Base-by-base conservation (phyloP, 768 basidiomycete genomes). In the Tylopilus felleus region DNA sequence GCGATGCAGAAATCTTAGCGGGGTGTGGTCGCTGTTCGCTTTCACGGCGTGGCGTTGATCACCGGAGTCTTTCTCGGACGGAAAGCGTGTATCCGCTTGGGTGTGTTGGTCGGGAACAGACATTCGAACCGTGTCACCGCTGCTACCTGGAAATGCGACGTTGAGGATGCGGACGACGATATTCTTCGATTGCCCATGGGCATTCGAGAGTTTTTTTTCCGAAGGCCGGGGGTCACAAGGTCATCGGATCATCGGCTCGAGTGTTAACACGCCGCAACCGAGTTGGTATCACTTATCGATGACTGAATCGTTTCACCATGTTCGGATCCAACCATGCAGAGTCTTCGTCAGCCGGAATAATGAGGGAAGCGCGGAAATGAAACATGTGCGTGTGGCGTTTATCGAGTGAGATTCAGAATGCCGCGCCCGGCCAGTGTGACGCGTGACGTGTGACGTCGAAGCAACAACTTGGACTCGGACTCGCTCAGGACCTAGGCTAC, bases 1-100 rank as follows among this genome's bases (percentile, higher is more conserved):
- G 12, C 63, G 63, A 49, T 53, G 40, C 31, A 71, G 40, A 31
- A 56, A 62, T 25, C 53, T 53, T 6, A 58, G 35, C 19, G 57
- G 53, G 7, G 53, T 31, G 17, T 47, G 8, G 19, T 40, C 4
- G 21, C 17, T 22, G 2, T 51, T 47, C 10, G 39, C 39, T 7
- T 52, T n/a, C n/a, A n/a, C n/a, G n/a, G n/a, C 52, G 5, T 8
- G 41, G 22, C 8, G 49, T 29, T 50, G 45, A 1, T 39, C 36
- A 5, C 12, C 16, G 8, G n/a, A 4, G 1, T 45, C 47, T 23
- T 64, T 61, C n/a, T 55, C 60, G 2, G 33, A 21, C 2, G 21
- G 25, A 1, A 14, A 19, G 27, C 22, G 25, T 5, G 51, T 17
- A 17, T 51, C 43, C 10, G 46, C 31, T 22, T 49, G 21, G 33